Conservation (phyloP, 306 rosid species). For the Pyrus betulifolia region DNA sequence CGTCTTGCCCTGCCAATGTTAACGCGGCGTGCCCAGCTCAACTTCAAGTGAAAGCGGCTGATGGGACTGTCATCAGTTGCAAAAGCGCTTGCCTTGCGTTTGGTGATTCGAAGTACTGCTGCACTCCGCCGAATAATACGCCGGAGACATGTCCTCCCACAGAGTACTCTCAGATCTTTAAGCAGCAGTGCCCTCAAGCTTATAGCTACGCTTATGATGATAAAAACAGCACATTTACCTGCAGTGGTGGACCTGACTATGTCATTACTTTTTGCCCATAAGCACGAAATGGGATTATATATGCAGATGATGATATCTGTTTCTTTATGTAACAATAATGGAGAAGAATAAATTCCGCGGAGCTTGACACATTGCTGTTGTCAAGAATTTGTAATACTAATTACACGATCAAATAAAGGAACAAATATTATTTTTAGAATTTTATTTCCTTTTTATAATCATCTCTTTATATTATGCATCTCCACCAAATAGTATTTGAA, state of each 20-base stretch:
- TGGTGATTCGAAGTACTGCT: not conserved
- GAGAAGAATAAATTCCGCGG: not conserved
- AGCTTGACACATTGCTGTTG: not conserved
- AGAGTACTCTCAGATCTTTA: not conserved
- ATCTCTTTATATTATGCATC: no score
- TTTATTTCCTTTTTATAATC: no score
- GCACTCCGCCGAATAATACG: not conserved
- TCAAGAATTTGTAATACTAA: not conserved
- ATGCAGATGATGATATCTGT: not conserved
- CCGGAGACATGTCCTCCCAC: not conserved
- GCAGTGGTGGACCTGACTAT: not conserved
- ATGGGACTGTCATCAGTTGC: not conserved
- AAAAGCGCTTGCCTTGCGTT: not conserved
- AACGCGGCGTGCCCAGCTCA: conserved; percentile 41
- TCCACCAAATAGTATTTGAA: no score
- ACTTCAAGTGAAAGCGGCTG: conserved; percentile 8
- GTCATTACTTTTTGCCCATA: not conserved
- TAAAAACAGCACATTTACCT: not conserved
- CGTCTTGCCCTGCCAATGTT: conserved; percentile 44
- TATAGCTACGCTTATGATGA: not conserved
- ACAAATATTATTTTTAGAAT: not conserved
- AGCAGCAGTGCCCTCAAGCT: not conserved
- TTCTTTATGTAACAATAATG: not conserved
- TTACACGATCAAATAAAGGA: not conserved
- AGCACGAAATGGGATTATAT: not conserved